phyloP scores from a whole-genome alignment of 2,329 filamentous ascomycete genomes.

The Plenodomus lindquistii region DNA sequence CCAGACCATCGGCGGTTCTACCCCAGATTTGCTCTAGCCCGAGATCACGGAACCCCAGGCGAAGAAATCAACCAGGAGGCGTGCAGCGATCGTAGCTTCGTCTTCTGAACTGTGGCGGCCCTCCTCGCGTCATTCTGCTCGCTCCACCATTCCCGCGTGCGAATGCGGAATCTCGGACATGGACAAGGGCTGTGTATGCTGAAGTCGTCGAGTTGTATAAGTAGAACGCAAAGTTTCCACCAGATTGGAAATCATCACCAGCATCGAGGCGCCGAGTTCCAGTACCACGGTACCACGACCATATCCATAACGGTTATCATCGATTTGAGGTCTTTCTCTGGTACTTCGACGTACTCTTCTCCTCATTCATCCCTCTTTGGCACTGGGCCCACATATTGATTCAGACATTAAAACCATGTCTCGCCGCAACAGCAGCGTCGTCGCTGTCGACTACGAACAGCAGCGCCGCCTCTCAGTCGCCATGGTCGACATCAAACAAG shows the following conservation, averaged over 20 bases:
- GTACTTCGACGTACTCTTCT: constrained; percentile 7
- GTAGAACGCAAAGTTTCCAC: constrained; percentile 18
- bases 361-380: neutral
- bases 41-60: neutral
- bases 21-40: constrained; percentile 19
- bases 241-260: constrained; percentile 15
- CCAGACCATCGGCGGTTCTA: constrained; percentile 16
- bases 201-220: constrained; percentile 23
- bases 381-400: neutral
- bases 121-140: constrained; percentile 29
- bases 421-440: constrained; percentile 37
- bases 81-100: constrained; percentile 11
- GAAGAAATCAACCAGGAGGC: constrained; percentile 4
- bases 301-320: constrained; percentile 12
- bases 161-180: constrained; percentile 14
- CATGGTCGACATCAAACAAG: constrained; percentile 32
- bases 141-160: constrained; percentile 4
- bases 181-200: constrained; percentile 13
- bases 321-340: neutral
- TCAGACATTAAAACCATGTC: constrained; percentile 23
- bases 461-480: constrained; percentile 33
- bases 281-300: constrained; percentile 19
- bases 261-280: constrained; percentile 9
- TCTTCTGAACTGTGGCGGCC: constrained; percentile 17
- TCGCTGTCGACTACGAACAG: constrained; percentile 37